A percentile compares a stretch with the other conserved stretches of the same genome.
Evolutionary conservation across 2,329 filamentous ascomycete species (phyloP).

Genomic region (Dryadomyces quercivorus): DNA sequence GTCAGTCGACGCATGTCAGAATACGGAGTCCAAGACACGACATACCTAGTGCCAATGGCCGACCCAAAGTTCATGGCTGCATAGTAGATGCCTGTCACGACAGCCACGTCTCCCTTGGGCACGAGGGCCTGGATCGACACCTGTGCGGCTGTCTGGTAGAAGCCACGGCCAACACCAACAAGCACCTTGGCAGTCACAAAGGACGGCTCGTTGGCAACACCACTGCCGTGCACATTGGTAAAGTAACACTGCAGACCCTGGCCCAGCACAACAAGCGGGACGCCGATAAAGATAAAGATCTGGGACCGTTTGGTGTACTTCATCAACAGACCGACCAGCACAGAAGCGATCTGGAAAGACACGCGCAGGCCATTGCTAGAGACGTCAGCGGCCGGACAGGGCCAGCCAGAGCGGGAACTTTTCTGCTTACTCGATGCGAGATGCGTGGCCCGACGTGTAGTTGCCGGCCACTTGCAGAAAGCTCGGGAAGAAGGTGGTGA

Average conservation of each 20-base stretch:
- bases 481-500: conserved; percentile 24
- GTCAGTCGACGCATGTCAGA: background rate
- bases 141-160: conserved; percentile 41
- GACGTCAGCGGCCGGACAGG: no score
- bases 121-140: conserved; percentile 29
- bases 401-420: background rate
- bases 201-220: conserved; percentile 32
- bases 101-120: conserved; percentile 41
- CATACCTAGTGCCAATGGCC: conserved; percentile 33
- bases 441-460: conserved; percentile 42
- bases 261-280: conserved; percentile 46
- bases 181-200: conserved; percentile 50
- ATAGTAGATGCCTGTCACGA: conserved; percentile 50
- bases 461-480: conserved; percentile 39
- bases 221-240: conserved; percentile 40
- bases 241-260: conserved; percentile 45
- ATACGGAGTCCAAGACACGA: conserved; percentile 14
- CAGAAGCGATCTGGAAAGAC: conserved; percentile 43
- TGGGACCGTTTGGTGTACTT: conserved; percentile 47
- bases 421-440: conserved; percentile 29
- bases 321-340: conserved; percentile 43
- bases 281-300: conserved; percentile 47
- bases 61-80: conserved; percentile 49
- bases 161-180: conserved; percentile 48
- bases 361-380: conserved; percentile 38